Evolutionary conservation across 192 early-diverging fungal species (phyloP).

Genomic region (Gryganskiella cystojenkinii): DNA sequence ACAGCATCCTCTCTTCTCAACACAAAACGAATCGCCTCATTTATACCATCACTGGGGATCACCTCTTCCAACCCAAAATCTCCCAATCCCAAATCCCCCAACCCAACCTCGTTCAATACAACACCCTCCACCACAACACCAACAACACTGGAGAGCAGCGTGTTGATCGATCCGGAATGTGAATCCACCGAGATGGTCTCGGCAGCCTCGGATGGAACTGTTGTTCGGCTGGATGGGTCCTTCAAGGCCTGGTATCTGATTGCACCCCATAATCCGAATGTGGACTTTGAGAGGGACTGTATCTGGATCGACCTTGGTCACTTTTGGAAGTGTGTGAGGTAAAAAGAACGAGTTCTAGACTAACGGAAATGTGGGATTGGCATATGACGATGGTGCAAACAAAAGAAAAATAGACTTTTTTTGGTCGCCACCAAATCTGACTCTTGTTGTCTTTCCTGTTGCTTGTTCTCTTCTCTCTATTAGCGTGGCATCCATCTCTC

Average conservation of each 20-base stretch:
- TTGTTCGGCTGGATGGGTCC: slow-evolving; percentile 36
- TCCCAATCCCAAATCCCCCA: no score
- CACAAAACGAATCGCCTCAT: neutral
- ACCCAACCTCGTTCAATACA: no score
- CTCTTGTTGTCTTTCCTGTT: neutral
- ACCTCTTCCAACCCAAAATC: neutral
- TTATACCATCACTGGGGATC: neutral
- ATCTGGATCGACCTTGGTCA: slow-evolving; percentile 49
- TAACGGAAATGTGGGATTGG: no score
- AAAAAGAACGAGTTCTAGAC: neutral
- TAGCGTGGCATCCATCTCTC: slow-evolving; percentile 45
- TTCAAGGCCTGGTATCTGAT: slow-evolving; percentile 41
- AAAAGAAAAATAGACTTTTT: slow-evolving; percentile 2
- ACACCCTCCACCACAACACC: slow-evolving; percentile 4
- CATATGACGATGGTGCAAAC: no score
- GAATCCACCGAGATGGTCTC: slow-evolving; percentile 38
- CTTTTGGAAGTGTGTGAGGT: slow-evolving; percentile 49
- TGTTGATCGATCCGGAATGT: slow-evolving; percentile 17
- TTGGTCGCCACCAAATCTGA: neutral
- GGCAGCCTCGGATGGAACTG: slow-evolving; percentile 41
- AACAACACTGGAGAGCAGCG: neutral
- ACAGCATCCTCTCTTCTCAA: neutral
- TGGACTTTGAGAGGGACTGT: slow-evolving; percentile 35
- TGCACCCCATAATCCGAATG: slow-evolving; percentile 15
- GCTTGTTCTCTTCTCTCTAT: neutral